Conservation (phyloP, 2,329 filamentous ascomycete genomes). For the Curvularia sp. region DNA sequence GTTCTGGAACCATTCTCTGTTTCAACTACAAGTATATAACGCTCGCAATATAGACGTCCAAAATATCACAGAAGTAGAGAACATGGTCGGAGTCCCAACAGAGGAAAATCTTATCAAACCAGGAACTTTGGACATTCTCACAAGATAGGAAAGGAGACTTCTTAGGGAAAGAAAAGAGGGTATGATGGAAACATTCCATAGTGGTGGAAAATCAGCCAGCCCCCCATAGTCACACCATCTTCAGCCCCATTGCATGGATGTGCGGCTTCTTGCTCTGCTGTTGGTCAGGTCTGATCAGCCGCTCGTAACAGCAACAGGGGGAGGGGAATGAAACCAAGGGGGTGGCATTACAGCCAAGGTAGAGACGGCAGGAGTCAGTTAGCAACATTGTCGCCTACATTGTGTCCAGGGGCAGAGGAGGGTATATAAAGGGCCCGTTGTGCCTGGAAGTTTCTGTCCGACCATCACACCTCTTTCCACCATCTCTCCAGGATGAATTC, state of each 20-base stretch:
- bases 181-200: background rate
- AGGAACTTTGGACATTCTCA: no score
- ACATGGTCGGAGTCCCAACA: no score
- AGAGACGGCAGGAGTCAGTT: background rate
- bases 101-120: no score
- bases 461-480: constrained; percentile 1
- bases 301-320: background rate
- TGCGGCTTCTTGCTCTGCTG: constrained; percentile 3
- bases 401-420: constrained; percentile 2
- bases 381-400: background rate
- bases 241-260: constrained; percentile 5
- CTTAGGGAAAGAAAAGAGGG: background rate
- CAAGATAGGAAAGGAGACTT: no score
- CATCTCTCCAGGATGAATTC: background rate
- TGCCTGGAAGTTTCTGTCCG: background rate
- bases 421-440: constrained; percentile 2
- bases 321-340: background rate
- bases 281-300: background rate
- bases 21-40: no score
- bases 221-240: constrained; percentile 3
- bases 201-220: constrained; percentile 1
- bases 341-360: constrained; percentile 1
- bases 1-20: no score
- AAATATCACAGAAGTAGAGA: no score
- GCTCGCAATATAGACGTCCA: no score